Percentiles rank a stretch among this genome's conserved stretches.
Evolutionary conservation across 2,329 filamentous ascomycete species (phyloP).

Genomic region (Fusarium sambucinum): DNA sequence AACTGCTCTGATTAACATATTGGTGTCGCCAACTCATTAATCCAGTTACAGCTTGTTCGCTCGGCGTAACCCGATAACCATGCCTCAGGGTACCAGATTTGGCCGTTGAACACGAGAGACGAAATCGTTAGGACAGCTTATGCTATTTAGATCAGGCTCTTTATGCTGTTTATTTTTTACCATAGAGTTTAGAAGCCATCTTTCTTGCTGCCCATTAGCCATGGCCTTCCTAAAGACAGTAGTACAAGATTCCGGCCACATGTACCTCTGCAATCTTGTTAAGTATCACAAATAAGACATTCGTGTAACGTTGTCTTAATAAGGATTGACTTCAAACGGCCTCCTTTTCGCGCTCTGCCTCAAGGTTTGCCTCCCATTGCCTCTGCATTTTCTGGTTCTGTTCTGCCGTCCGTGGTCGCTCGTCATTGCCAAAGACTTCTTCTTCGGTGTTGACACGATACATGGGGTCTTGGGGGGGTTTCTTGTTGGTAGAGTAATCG

Average conservation of each 20-base stretch:
- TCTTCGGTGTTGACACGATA: conserved; percentile 41
- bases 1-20: conserved; percentile 7
- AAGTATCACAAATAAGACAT: conserved; percentile 15
- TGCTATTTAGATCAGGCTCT: no score
- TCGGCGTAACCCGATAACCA: not conserved
- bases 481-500: conserved; percentile 56
- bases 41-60: not conserved
- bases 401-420: conserved; percentile 38
- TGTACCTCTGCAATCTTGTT: not conserved
- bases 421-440: conserved; percentile 45
- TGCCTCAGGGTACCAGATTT: no score
- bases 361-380: conserved; percentile 40
- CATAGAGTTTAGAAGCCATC: no score
- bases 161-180: no score
- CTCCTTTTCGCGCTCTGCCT: conserved; percentile 40
- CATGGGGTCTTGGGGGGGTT: conserved; percentile 22
- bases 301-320: conserved; percentile 4
- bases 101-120: no score
- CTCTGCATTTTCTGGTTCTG: conserved; percentile 32
- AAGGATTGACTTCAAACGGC: conserved; percentile 25
- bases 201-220: no score
- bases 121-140: no score
- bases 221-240: not conserved
- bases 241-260: conserved; percentile 1
- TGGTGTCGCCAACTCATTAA: conserved; percentile 13